These are phyloP conservation scores for Linderniella brevidens DNA, from an alignment of 257 asterid genomes.

Conservation along the genomic window DNA sequence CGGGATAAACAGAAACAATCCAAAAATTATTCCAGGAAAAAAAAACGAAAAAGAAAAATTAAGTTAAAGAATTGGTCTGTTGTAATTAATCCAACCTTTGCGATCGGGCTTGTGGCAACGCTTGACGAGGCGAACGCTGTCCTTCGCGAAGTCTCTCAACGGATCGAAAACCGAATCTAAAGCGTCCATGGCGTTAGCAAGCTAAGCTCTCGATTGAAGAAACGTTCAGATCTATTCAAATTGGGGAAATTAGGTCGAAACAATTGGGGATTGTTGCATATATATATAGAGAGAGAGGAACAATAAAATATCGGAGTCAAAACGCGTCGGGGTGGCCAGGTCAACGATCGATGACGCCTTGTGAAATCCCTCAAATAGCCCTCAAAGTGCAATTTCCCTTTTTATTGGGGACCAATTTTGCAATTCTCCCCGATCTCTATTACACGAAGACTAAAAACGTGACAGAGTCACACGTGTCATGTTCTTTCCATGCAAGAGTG, in stretches of 20 bases:
- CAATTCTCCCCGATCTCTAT: too few species aligned
- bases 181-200: slow-evolving; percentile 7
- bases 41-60: background rate
- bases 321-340: too few species aligned
- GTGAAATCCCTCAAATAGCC: too few species aligned
- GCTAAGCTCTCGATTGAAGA: background rate
- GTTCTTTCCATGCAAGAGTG: slow-evolving; percentile 21
- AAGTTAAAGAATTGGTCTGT: background rate
- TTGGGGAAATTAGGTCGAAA: too few species aligned
- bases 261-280: too few species aligned
- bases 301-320: too few species aligned
- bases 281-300: too few species aligned
- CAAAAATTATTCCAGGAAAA: background rate
- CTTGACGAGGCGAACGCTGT: slow-evolving; percentile 14
- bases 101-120: slow-evolving; percentile 18
- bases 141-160: slow-evolving; percentile 14
- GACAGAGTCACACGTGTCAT: slow-evolving; percentile 23
- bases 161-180: slow-evolving; percentile 15
- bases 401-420: too few species aligned
- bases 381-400: too few species aligned
- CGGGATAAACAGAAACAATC: background rate
- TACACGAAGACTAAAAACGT: too few species aligned
- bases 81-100: slow-evolving; percentile 8
- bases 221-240: too few species aligned
- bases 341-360: too few species aligned